These are phyloP conservation scores for Trametes cinnabarina DNA, from an alignment of 768 basidiomycete species.

Conservation along the genomic window DNA sequence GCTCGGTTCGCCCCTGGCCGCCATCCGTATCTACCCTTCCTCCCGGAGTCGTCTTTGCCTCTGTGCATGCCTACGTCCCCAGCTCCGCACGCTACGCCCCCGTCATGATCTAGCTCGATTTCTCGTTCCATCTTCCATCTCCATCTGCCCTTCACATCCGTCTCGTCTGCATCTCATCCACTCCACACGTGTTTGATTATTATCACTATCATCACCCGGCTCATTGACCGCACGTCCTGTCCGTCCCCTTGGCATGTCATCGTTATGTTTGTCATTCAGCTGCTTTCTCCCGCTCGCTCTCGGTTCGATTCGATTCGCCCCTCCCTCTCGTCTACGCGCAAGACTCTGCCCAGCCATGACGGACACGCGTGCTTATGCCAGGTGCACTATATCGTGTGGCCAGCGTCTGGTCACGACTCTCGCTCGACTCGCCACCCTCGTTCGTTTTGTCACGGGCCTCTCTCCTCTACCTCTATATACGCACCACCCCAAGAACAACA, in stretches of 20 bases:
- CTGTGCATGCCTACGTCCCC: slow-evolving; percentile 7
- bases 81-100: slow-evolving; percentile 13
- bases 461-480: neutral
- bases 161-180: slow-evolving; percentile 21
- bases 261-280: slow-evolving; percentile 24
- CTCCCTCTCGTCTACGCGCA: neutral
- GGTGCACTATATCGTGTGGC: slow-evolving; percentile 14
- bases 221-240: slow-evolving; percentile 19
- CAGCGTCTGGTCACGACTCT: slow-evolving; percentile 3
- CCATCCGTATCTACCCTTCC: slow-evolving; percentile 2
- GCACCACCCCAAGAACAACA: neutral
- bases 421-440: neutral
- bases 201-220: slow-evolving; percentile 20
- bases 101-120: slow-evolving; percentile 17
- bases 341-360: slow-evolving; percentile 8
- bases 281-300: slow-evolving; percentile 17
- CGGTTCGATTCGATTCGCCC: slow-evolving; percentile 13
- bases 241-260: slow-evolving; percentile 20
- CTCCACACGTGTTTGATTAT: slow-evolving; percentile 27
- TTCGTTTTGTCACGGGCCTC: slow-evolving; percentile 14
- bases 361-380: slow-evolving; percentile 11
- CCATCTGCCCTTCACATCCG: slow-evolving; percentile 2
- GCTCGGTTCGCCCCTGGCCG: neutral
- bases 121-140: slow-evolving; percentile 16
- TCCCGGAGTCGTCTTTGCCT: slow-evolving; percentile 14